Base-by-base conservation (phyloP, 2,329 filamentous ascomycete species). In the Arthrinium puccinioides region DNA sequence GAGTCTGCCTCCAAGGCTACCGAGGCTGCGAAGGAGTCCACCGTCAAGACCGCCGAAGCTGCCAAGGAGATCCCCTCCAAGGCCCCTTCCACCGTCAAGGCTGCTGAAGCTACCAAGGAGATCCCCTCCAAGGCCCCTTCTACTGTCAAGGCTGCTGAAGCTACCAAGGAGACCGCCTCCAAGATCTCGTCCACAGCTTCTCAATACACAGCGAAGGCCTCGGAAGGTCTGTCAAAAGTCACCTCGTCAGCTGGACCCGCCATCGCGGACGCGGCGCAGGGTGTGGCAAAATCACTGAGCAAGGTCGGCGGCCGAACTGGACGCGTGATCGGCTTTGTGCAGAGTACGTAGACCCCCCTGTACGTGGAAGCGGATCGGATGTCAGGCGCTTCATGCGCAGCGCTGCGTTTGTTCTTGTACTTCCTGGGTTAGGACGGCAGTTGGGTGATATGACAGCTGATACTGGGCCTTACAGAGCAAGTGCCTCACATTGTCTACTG, bases 401-500 rank as follows among this genome's bases (percentile, higher is more conserved):
- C n/a, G n/a, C n/a, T n/a, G n/a, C n/a, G n/a, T n/a, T n/a, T n/a
- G n/a, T n/a, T n/a, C n/a, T n/a, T n/a, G n/a, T n/a, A n/a, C n/a
- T n/a, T n/a, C n/a, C n/a, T n/a, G n/a, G n/a, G n/a, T n/a, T n/a
- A n/a, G n/a, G n/a, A n/a, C n/a, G n/a, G n/a, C n/a, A n/a, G n/a
- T n/a, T n/a, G n/a, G n/a, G n/a, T n/a, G n/a, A n/a, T n/a, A n/a
- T n/a, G n/a, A n/a, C n/a, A n/a, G n/a, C n/a, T n/a, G n/a, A n/a
- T n/a, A n/a, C n/a, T n/a, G n/a, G n/a, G 23, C 37, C 42, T 36
- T 44, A 38, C 59, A 96, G 90, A 81, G 64, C 75, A 92, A 70
- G 78, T 89, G 51, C 92, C 92, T 52, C 81, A 82, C 45, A 82
- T 88, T 47, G 60, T 94, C 60, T 96, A 96, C 79, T 98, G 97